Conservation (phyloP, 164 flowering plant genomes). For the Echeveria elegans region DNA sequence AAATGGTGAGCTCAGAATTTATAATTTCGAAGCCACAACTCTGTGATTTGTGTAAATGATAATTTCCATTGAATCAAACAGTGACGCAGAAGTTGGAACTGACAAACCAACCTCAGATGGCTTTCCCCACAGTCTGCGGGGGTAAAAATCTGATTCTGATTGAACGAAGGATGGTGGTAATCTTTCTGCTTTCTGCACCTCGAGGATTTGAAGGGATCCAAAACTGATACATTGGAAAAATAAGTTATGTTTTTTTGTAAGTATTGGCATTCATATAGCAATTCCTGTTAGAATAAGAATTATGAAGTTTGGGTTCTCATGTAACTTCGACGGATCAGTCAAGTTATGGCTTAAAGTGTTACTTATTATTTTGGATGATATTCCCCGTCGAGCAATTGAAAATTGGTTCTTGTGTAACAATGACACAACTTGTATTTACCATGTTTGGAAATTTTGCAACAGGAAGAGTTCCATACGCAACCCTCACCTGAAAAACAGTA, state of each 20-base stretch:
- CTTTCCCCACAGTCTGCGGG: conserved; percentile 80
- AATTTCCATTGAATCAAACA: background rate
- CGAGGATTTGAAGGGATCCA: conserved; percentile 87
- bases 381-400: conserved; percentile 18
- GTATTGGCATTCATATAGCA: background rate
- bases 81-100: background rate
- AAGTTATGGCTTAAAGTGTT: conserved; percentile 14
- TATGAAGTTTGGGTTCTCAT: background rate
- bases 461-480: background rate
- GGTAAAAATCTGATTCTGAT: conserved; percentile 68
- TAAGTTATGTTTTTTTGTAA: too few species aligned
- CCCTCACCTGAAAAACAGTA: background rate
- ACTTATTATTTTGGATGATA: conserved; percentile 16
- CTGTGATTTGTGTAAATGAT: background rate
- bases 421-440: conserved; percentile 10
- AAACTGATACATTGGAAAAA: conserved; percentile 31
- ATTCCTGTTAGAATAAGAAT: background rate
- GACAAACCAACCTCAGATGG: conserved; percentile 66
- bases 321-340: conserved; percentile 35
- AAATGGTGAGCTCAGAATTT: background rate
- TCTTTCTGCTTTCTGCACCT: conserved; percentile 90
- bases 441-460: background rate
- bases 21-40: too few species aligned
- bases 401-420: conserved; percentile 18
- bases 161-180: conserved; percentile 74